Evolutionary conservation across 2,329 filamentous ascomycete genomes (phyloP), one percentile per base, ranked within the genome.

Genomic region (Arthroderma sp.): DNA sequence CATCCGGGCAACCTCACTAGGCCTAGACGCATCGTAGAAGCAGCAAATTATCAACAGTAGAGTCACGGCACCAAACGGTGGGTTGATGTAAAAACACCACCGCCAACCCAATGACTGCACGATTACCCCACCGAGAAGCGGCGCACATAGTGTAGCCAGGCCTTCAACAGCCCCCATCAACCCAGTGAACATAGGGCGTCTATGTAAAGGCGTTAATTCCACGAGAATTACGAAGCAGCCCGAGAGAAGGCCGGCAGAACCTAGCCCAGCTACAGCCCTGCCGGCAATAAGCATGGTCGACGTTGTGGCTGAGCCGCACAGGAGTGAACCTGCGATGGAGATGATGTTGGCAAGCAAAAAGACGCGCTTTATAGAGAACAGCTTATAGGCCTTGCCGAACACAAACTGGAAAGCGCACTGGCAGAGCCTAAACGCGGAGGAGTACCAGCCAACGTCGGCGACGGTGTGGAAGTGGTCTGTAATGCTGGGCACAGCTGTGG

Each of bases 21-120:
- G 36, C n/a, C 29, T 38, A 7, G 36, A 27, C 27, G 27, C 15
- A 28, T 28, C 36, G 36, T 38, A 6, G 36, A 38, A 27, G 36
- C 56, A 43, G 37, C 50, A 50, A 15, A 53, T 8, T 9, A 54
- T 42, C 7, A 49, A 22, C 4, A 47, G 28, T 7, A 57, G 38
- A 4, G 54, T 48, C 32, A 58, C 28, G 8, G 29, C 52, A 3
- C 59, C 59, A 31, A 60, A 49, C 2, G 61, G 61, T 4, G 61
- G 51, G 36, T 59, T 62, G 48, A 66, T 61, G 43, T 54, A 61
- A 38, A 60, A 63, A 44, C 61, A 66, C 56, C 59, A 63, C 36
- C 62, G 44, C 63, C 64, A 66, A 11, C 48, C 51, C 1, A 62
- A 38, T 6, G 53, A 52, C 38, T 65, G 51, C 11, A 57, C 64